A percentile compares a stretch with the other conserved stretches of the same genome.
These are phyloP conservation scores for Neofusicoccum laricinum DNA, from an alignment of 2,329 filamentous ascomycete species.

Conservation along the genomic window DNA sequence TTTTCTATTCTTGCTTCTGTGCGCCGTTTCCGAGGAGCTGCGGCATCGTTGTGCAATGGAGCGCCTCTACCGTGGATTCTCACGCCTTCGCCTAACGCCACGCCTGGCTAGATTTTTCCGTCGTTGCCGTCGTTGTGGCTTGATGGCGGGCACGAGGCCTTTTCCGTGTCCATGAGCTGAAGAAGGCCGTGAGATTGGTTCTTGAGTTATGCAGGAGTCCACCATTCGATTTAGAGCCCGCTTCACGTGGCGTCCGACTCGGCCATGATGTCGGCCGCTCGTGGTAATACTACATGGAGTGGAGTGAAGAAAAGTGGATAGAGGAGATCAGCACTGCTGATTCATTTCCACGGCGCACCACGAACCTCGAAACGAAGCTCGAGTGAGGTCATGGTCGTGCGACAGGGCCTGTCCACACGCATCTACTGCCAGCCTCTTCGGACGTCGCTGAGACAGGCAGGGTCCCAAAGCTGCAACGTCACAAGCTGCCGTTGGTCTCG, in stretches of 20 bases:
- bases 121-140: not conserved
- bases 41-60: constrained; percentile 1
- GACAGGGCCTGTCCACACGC: not conserved
- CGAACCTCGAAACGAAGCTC: not conserved
- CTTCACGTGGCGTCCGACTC: not conserved
- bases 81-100: not conserved
- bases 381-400: constrained; percentile 5
- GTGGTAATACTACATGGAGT: constrained; percentile 12
- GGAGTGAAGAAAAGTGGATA: not conserved
- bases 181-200: not conserved
- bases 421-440: not conserved
- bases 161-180: not conserved
- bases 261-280: not conserved
- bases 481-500: not conserved
- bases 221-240: not conserved
- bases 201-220: constrained; percentile 3
- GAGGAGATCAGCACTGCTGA: not conserved
- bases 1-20: constrained; percentile 14
- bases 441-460: not conserved
- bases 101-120: not conserved
- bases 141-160: not conserved
- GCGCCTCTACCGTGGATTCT: constrained; percentile 7
- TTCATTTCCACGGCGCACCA: not conserved
- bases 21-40: not conserved
- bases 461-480: not conserved